phyloP scores from a whole-genome alignment of 2,329 filamentous ascomycete species.

The Fusarium odoratissimum region DNA sequence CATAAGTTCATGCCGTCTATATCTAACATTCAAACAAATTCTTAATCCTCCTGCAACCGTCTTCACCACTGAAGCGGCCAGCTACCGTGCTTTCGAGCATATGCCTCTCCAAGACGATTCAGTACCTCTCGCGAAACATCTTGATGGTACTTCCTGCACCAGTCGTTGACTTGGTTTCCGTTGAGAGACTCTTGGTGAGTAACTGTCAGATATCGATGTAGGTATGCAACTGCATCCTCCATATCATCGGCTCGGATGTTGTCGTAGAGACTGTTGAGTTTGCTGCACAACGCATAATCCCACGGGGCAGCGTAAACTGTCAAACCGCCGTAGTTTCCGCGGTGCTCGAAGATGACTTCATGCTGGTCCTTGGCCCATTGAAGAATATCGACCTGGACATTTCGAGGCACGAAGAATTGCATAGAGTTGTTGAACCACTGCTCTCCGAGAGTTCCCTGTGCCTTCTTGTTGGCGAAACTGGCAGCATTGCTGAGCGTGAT shows the following conservation, averaged over 20 bases:
- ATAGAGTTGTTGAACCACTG: conserved; percentile 42
- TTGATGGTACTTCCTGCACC: conserved; percentile 35
- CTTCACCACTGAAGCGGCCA: conserved; percentile 26
- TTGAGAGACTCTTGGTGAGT: conserved; percentile 6
- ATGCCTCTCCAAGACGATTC: conserved; percentile 21
- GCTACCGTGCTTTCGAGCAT: conserved; percentile 15
- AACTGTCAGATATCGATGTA: conserved; percentile 24
- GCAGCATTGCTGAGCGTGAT: conserved; percentile 29
- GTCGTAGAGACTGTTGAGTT: conserved; percentile 37
- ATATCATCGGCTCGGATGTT: conserved; percentile 34
- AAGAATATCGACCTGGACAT: conserved; percentile 23
- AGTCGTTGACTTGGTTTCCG: conserved; percentile 10
- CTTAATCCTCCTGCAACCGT: not conserved
- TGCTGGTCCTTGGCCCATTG: conserved; percentile 25
- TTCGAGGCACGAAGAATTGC: conserved; percentile 31
- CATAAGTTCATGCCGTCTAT: conserved; percentile 17
- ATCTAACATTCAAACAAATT: not conserved
- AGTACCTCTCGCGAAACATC: conserved; percentile 23
- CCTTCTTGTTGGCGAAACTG: conserved; percentile 31
- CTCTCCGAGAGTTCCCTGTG: conserved; percentile 28
- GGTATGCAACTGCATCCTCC: conserved; percentile 36
- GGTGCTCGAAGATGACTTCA: conserved; percentile 34
- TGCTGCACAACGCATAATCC: conserved; percentile 37
- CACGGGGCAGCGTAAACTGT: conserved; percentile 38
- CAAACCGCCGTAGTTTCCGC: conserved; percentile 23